Conservation (phyloP, 164 flowering plant genomes). For the grape (Vitis vinifera) region DNA sequence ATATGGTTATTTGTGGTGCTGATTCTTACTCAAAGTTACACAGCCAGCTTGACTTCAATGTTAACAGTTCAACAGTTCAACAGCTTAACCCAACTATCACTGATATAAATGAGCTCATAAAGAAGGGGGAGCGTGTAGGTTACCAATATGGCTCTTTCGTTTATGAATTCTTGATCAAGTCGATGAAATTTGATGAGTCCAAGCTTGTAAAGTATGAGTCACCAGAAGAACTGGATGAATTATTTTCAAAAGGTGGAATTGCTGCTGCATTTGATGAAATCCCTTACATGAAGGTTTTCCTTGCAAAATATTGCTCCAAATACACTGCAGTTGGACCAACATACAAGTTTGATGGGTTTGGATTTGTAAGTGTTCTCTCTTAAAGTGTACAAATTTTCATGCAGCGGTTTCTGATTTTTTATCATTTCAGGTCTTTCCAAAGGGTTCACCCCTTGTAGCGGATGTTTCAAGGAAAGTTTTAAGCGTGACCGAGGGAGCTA, state of each 20-base stretch:
- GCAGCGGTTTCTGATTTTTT: no score
- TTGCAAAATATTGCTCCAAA: slow-evolving; percentile 20
- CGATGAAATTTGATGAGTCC: slow-evolving; percentile 24
- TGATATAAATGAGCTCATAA: slow-evolving; percentile 31
- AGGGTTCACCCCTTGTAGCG: slow-evolving; percentile 34
- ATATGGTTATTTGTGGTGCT: slow-evolving; percentile 58
- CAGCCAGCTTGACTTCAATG: slow-evolving; percentile 58
- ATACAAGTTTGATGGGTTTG: slow-evolving; percentile 27
- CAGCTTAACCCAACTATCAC: slow-evolving; percentile 39
- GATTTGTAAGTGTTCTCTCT: slow-evolving; percentile 18
- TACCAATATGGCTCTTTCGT: slow-evolving; percentile 43
- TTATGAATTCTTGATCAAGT: slow-evolving; percentile 7
- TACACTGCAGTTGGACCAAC: slow-evolving; percentile 22
- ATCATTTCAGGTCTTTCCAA: slow-evolving; percentile 33
- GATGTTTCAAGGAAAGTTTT: slow-evolving; percentile 41
- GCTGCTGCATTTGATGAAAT: slow-evolving; percentile 39
- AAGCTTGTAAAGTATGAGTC: slow-evolving; percentile 19
- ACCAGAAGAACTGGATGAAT: slow-evolving; percentile 24
- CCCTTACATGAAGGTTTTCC: slow-evolving; percentile 30
- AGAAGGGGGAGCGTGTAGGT: slow-evolving; percentile 37
- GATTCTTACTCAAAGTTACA: slow-evolving; percentile 44
- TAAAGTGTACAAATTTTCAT: neutral
- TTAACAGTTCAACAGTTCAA: slow-evolving; percentile 48
- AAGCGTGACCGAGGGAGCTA: slow-evolving; percentile 26
- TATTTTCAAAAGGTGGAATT: slow-evolving; percentile 26